A percentile compares a stretch with the other conserved stretches of the same genome.
These are phyloP conservation scores for Davidsoniella eucalypti DNA, from an alignment of 2,329 filamentous ascomycete genomes.

Conservation along the genomic window DNA sequence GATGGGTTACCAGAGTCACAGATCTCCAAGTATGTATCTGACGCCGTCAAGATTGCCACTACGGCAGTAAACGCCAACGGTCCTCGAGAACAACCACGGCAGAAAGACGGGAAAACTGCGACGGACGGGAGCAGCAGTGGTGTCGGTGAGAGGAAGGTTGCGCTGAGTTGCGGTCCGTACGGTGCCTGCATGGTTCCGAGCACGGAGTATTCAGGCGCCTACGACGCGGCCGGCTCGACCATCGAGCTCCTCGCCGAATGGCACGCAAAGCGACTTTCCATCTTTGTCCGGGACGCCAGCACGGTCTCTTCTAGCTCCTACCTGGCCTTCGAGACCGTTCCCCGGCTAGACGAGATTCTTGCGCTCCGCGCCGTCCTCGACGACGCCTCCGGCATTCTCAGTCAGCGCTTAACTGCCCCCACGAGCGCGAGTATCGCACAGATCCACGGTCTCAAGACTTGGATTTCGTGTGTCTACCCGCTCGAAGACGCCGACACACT, in stretches of 20 bases:
- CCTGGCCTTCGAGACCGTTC: constrained; percentile 50
- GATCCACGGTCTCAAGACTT: constrained; percentile 27
- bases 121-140: too few species aligned
- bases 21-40: neutral
- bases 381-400: constrained; percentile 15
- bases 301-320: constrained; percentile 30
- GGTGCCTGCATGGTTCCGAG: constrained; percentile 50
- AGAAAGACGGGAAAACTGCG: too few species aligned
- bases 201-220: constrained; percentile 47
- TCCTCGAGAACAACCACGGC: too few species aligned
- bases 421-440: neutral
- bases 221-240: constrained; percentile 33
- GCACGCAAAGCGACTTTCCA: constrained; percentile 36
- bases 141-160: constrained; percentile 20
- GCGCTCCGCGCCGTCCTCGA: constrained; percentile 33
- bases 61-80: neutral
- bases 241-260: constrained; percentile 31
- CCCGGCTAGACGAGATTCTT: constrained; percentile 42
- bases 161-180: constrained; percentile 48
- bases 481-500: constrained; percentile 29
- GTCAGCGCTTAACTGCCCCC: neutral
- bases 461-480: constrained; percentile 49
- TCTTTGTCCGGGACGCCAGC: constrained; percentile 29
- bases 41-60: neutral
- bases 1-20: constrained; percentile 23